Evolutionary conservation across 345 rosid genomes (phyloP), one percentile per base, ranked within the genome.

Genomic region (Salix dunnii): DNA sequence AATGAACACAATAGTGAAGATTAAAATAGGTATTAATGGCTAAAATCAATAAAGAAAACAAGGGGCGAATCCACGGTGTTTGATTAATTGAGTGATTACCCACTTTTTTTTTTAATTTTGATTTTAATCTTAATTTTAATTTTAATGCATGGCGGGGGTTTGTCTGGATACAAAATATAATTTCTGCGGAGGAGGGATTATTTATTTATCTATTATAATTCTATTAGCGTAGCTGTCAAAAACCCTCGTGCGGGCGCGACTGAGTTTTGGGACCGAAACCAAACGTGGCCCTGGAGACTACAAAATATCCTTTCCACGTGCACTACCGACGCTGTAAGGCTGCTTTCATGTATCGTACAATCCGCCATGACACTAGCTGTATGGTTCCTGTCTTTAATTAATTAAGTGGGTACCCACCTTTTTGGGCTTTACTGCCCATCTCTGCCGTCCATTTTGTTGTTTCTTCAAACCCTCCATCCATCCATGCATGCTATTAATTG

Each of bases 191-290:
- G 27, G 3, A 53, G 61, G 25, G 4, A 21, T 53, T 7, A 53
- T 53, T 53, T 20, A 38, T 53, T 53, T 20, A 38, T 38, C 1
- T 38, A 14, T 36, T 33, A 33, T 6, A 67, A 33, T 67, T 2
- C 5, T 33, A 13, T 18, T 17, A 63, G 36, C 40, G 2, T 10
- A 31, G 27, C 5, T 36, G 14, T 28, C 60, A 58, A 17, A 64
- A 73, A 72, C 23, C 38, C 62, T 73, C 77, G 73, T 73, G 81
- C 68, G 77, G 77, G 68, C 46, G 81, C 68, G 77, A 67, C 73
- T 67, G 77, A 72, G 69, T 30, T 55, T 55, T 33, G 13, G 46
- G 12, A 40, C 16, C 25, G n/a, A 14, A 3, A 1, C 33, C 71
- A 16, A 13, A 51, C 21, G 79, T 61, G 80, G 80, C 80, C 27